Base-by-base conservation (phyloP, 2,329 filamentous ascomycete genomes). In the Clonostachys rhizophaga region DNA sequence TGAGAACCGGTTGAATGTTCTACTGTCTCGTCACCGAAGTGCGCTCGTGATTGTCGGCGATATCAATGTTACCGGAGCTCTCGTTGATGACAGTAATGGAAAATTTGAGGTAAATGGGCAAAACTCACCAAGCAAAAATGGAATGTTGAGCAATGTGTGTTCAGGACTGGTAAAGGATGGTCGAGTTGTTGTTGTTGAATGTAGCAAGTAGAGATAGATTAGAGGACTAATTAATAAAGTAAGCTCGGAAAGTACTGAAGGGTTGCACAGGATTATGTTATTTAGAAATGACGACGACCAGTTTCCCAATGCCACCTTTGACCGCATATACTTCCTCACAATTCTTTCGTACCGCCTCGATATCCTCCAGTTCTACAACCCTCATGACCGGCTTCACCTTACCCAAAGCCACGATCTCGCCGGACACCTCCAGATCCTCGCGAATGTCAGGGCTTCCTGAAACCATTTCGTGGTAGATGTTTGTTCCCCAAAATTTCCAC, bases 381-480 rank as follows among this genome's bases (percentile, higher is more conserved):
- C 62, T 68, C 10, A 67, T 64, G 11, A 79, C 65, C 1, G 67
- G 55, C 53, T 58, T 73, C 34, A 78, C 55, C 52, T 71, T 71
- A 0, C 68, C 69, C 11, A 55, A 56, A 0, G 70, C 72, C 40
- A 76, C 54, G 20, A 69, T 55, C 46, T 68, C 67, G 1, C 66
- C 67, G 2, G 66, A 59, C 46, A 51, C 57, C 50, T 76, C 71
- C 45, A 76, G 47, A 35, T 75, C 72, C 53, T 69, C 67, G 4
- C 67, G 55, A 14, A 56, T 56, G 3, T 67, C 63, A 1, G 64
- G 59, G 17, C 75, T 58, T 0, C 71, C 72, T 5, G 75, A 77
- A 33, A 76, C 54, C 35, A 75, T 69, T 11, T 66, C 64, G 42
- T 74, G 67, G 51, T 64, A 60, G 40, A 76, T 66, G 4, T 59